These are phyloP conservation scores for Ramaria sp. DNA, from an alignment of 768 basidiomycete genomes.

Conservation along the genomic window DNA sequence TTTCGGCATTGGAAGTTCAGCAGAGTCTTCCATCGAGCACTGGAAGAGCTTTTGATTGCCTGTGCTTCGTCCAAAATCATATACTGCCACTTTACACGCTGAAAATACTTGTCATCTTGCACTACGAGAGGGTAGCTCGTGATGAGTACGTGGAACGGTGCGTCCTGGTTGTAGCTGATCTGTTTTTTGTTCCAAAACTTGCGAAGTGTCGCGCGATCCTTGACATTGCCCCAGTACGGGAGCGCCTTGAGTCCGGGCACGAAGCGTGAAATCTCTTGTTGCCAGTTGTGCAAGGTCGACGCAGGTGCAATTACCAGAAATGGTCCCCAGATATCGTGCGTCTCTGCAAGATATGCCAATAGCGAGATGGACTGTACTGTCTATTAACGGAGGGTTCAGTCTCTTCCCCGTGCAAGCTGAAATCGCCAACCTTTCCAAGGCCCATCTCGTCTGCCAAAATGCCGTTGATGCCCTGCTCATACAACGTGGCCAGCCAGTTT, in stretches of 20 bases:
- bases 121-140: constrained; percentile 97
- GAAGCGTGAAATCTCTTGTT: constrained; percentile 94
- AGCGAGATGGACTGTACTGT: constrained; percentile 98
- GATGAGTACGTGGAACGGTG: constrained; percentile 93
- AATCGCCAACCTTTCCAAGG: constrained; percentile 58
- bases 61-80: constrained; percentile 99
- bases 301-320: constrained; percentile 97
- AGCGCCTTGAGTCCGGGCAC: constrained; percentile 89
- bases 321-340: constrained; percentile 98
- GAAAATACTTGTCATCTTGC: constrained; percentile 96
- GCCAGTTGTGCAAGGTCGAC: constrained; percentile 98
- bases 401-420: neutral
- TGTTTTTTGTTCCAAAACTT: constrained; percentile 99
- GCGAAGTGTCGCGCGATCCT: constrained; percentile 86
- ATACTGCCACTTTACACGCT: constrained; percentile 97
- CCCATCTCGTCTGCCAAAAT: constrained; percentile 99
- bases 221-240: constrained; percentile 97
- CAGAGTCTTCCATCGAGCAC: constrained; percentile 94
- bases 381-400: constrained; percentile 15
- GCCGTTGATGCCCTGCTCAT: constrained; percentile 99
- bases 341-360: constrained; percentile 90
- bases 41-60: constrained; percentile 96
- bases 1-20: constrained; percentile 95
- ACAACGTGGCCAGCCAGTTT: constrained; percentile 95
- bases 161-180: constrained; percentile 88